Base-by-base conservation (phyloP, 2,329 filamentous ascomycete species). In the Fusarium abutilonis region DNA sequence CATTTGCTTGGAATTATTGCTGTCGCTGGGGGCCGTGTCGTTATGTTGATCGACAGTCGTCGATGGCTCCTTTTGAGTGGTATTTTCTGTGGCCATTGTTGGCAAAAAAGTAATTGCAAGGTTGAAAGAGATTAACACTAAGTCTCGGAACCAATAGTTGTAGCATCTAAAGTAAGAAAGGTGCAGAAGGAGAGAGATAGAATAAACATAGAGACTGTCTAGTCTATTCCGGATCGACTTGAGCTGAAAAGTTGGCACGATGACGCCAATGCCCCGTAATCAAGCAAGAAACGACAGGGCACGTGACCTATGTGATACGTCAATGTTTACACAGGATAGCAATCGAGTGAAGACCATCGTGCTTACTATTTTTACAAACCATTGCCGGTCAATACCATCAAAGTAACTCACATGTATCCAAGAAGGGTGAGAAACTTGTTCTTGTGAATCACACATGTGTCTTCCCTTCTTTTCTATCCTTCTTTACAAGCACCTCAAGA, bases 231-330 rank as follows among this genome's bases (percentile, higher is more conserved):
- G 19, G 14, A 11, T 10, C 40, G 34, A n/a, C 34, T 32, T 51
- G 21, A n/a, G 5, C n/a, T 32, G 11, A 17, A 44, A 44, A 44
- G 48, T 45, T 13, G 32, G 17, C 40, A 52, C 15, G 23, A 56
- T 56, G 52, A 56, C 52, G 52, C 39, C 41, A 52, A 34, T 32
- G 47, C 47, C 23, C 52, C 47, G 38, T 56, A 35, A n/a, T n/a
- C 32, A 13, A 35, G 8, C 46, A 38, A 44, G 46, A 32, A 26
- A 38, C 15, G 2, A 28, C 2, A 0, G 0, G 9, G 9, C 52
- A 55, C 40, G 40, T 52, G 31, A 52, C 17, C 3, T 15, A 0
- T 11, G 8, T 4, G 2, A 17, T 2, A 17, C 21, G 29, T 50
- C 44, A 40, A 50, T 40, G 15, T 40, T 19, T 19, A 19, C 19